A percentile compares a stretch with the other conserved stretches of the same genome.
phyloP scores from a whole-genome alignment of 225 moss, liverwort and hornwort genomes.

The Pleurozium schreberi region DNA sequence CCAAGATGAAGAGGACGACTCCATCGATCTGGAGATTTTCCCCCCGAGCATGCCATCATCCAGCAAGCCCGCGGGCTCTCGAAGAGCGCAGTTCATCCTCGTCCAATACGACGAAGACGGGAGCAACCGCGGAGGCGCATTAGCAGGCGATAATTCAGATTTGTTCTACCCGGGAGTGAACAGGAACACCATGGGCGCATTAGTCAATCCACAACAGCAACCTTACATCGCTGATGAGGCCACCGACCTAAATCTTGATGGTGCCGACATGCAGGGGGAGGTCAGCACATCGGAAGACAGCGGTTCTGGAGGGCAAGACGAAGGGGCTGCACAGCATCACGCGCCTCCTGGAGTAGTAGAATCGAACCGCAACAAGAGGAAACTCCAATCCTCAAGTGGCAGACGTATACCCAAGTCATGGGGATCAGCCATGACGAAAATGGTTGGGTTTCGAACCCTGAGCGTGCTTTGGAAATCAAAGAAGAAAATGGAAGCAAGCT shows the following conservation, averaged over 20 bases:
- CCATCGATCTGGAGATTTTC: slow-evolving; percentile 35
- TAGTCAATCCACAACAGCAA: neutral
- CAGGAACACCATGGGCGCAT: neutral
- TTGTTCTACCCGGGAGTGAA: slow-evolving; percentile 23
- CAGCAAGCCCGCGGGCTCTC: neutral
- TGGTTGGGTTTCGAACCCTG: slow-evolving; percentile 32
- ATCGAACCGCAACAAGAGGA: slow-evolving; percentile 14
- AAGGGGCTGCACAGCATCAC: slow-evolving; percentile 3
- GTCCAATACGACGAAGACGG: slow-evolving; percentile 22
- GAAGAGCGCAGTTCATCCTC: slow-evolving; percentile 38
- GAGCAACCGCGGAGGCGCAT: neutral
- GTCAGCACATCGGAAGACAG: slow-evolving; percentile 32
- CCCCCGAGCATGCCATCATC: slow-evolving; percentile 23
- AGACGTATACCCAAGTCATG: slow-evolving; percentile 32
- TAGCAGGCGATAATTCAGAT: slow-evolving; percentile 8
- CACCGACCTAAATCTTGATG: slow-evolving; percentile 10
- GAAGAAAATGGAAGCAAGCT: slow-evolving; percentile 13
- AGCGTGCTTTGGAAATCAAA: slow-evolving; percentile 23
- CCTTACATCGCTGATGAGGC: neutral
- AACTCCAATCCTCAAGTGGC: slow-evolving; percentile 16
- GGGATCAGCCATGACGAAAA: slow-evolving; percentile 40
- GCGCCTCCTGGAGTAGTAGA: neutral
- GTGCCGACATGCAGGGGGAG: slow-evolving; percentile 20
- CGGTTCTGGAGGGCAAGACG: slow-evolving; percentile 29
- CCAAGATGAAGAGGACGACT: slow-evolving; percentile 41